These are phyloP conservation scores for Cicer yamashitae DNA, from an alignment of 306 rosid species.

Conservation along the genomic window DNA sequence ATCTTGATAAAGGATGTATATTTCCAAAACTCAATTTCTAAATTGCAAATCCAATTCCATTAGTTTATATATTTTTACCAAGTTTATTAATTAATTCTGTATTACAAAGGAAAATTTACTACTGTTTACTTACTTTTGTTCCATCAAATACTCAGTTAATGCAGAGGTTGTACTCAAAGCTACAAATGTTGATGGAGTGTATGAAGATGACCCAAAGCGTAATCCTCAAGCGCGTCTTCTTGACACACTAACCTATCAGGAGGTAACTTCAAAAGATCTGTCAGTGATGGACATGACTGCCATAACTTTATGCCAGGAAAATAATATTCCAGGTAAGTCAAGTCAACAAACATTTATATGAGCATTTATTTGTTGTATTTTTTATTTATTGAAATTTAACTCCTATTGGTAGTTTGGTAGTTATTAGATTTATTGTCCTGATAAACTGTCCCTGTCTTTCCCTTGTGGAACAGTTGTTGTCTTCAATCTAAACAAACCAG, in stretches of 20 bases:
- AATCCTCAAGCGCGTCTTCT: slow-evolving; percentile 85
- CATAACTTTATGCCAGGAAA: slow-evolving; percentile 92
- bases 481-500: slow-evolving; percentile 81
- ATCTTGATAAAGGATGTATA: slow-evolving; percentile 12
- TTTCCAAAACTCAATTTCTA: slow-evolving; percentile 11
- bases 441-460: slow-evolving; percentile 25
- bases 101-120: slow-evolving; percentile 2
- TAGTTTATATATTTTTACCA: background rate
- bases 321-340: slow-evolving; percentile 86
- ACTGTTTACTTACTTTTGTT: slow-evolving; percentile 30
- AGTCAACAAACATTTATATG: slow-evolving; percentile 16
- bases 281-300: slow-evolving; percentile 99
- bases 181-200: slow-evolving; percentile 94
- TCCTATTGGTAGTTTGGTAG: background rate
- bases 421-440: slow-evolving; percentile 22
- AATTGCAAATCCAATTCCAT: background rate
- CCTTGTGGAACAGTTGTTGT: slow-evolving; percentile 76
- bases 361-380: background rate
- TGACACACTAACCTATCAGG: slow-evolving; percentile 78
- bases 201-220: slow-evolving; percentile 70
- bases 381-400: background rate
- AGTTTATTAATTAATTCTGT: background rate
- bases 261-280: slow-evolving; percentile 82
- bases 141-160: slow-evolving; percentile 63
- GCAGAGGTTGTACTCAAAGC: slow-evolving; percentile 99